Percentiles rank a stretch among this genome's conserved stretches.
These are phyloP conservation scores for Penicillium bovifimosum DNA, from an alignment of 495 filamentous ascomycete genomes.

Conservation along the genomic window DNA sequence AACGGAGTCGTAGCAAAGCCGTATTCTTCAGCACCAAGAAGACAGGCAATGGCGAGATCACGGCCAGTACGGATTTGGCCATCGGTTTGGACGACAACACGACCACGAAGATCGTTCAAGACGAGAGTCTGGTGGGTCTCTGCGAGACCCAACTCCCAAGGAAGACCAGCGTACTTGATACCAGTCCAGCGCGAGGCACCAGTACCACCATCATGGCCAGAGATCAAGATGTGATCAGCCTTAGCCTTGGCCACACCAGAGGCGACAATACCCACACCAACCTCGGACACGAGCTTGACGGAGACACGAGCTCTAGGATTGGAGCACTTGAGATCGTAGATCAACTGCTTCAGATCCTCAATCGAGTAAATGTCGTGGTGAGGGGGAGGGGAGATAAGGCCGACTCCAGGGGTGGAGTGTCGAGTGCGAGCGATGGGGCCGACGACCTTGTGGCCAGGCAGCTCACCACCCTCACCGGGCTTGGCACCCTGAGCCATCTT, in stretches of 20 bases:
- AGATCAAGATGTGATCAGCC: slow-evolving; percentile 96
- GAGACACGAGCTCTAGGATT: slow-evolving; percentile 94
- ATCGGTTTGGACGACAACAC: slow-evolving; percentile 96
- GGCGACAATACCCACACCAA: slow-evolving; percentile 95
- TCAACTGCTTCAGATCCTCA: slow-evolving; percentile 97
- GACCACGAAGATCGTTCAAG: slow-evolving; percentile 92
- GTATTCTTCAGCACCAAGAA: slow-evolving; percentile 96
- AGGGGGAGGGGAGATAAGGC: slow-evolving; percentile 95
- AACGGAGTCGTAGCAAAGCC: slow-evolving; percentile 97
- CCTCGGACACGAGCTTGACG: slow-evolving; percentile 97
- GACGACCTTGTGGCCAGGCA: slow-evolving; percentile 97
- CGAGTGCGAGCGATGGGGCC: slow-evolving; percentile 92
- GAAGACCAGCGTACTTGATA: slow-evolving; percentile 98
- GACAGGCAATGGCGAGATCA: slow-evolving; percentile 92
- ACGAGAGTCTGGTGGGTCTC: slow-evolving; percentile 99
- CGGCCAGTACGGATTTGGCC: slow-evolving; percentile 92
- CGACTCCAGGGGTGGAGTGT: slow-evolving; percentile 97
- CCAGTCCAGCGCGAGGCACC: slow-evolving; percentile 98
- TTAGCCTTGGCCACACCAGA: slow-evolving; percentile 99
- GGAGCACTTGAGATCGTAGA: slow-evolving; percentile 97
- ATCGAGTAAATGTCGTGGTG: slow-evolving; percentile 99
- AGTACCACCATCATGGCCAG: slow-evolving; percentile 96
- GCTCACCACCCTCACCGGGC: slow-evolving; percentile 96
- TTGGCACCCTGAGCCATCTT: slow-evolving; percentile 99
- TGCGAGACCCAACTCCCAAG: slow-evolving; percentile 96